phyloP scores from a whole-genome alignment of 2,329 filamentous ascomycete genomes.

The Fusarium metavorans region DNA sequence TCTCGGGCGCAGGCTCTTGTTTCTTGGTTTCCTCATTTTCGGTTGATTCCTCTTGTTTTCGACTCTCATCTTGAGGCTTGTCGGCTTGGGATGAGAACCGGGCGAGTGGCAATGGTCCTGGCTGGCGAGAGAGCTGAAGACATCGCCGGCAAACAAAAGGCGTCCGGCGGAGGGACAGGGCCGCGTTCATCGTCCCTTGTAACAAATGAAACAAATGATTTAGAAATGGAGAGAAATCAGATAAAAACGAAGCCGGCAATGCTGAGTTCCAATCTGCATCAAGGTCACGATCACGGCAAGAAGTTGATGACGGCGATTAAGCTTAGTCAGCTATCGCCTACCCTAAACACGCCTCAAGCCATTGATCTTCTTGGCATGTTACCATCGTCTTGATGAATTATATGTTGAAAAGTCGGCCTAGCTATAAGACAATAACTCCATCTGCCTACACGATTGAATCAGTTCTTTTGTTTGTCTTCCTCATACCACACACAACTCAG shows the following conservation, averaged over 20 bases:
- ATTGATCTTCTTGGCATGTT: background rate
- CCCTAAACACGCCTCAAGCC: background rate
- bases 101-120: slow-evolving; percentile 1
- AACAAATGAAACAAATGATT: too few relatives aligned
- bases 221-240: background rate
- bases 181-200: background rate
- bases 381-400: slow-evolving; percentile 4
- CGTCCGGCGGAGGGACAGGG: background rate
- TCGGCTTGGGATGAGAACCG: slow-evolving; percentile 35
- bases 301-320: slow-evolving; percentile 3
- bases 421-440: slow-evolving; percentile 7
- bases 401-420: slow-evolving; percentile 3
- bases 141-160: slow-evolving; percentile 38
- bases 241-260: background rate
- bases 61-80: slow-evolving; percentile 2
- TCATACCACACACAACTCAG: slow-evolving; percentile 1
- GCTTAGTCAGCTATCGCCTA: slow-evolving; percentile 33
- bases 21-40: background rate
- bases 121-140: slow-evolving; percentile 23
- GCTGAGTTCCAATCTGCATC: background rate
- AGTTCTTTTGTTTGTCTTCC: background rate
- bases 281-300: slow-evolving; percentile 23
- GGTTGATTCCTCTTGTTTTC: slow-evolving; percentile 1
- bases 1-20: background rate
- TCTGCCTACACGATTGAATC: slow-evolving; percentile 11